Evolutionary conservation across 2,329 filamentous ascomycete species (phyloP).

Genomic region (Hawksworthiomyces lignivorus): DNA sequence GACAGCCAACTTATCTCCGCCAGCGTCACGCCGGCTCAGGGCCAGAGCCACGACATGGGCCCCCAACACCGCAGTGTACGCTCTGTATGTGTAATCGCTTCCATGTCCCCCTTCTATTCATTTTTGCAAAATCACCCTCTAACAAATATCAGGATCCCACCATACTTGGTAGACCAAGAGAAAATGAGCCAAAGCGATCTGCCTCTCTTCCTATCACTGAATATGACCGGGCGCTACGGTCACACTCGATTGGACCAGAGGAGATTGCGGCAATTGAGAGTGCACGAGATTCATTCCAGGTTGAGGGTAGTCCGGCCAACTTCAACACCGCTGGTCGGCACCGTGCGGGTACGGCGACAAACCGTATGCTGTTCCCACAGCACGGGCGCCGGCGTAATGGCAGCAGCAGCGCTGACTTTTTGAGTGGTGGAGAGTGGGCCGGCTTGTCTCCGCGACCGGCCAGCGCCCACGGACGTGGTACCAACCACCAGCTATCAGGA

Average conservation of each 20-base stretch:
- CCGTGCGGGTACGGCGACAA: conserved; percentile 32
- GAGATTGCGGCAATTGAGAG: conserved; percentile 47
- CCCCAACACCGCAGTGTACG: conserved; percentile 42
- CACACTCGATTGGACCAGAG: conserved; percentile 52
- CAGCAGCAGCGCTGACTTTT: conserved; percentile 18
- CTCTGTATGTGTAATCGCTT: conserved; percentile 8
- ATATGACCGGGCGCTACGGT: conserved; percentile 51
- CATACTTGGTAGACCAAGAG: conserved; percentile 26
- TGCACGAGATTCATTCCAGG: conserved; percentile 44
- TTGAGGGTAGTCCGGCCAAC: conserved; percentile 28
- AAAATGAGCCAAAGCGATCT: conserved; percentile 43
- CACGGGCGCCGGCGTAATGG: conserved; percentile 25
- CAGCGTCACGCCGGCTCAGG: conserved; percentile 19
- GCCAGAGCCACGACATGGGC: conserved; percentile 17
- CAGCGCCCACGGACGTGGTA: conserved; percentile 48
- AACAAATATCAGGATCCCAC: conserved; percentile 28
- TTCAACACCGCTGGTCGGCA: conserved; percentile 6
- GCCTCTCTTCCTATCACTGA: conserved; percentile 53
- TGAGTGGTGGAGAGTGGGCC: conserved; percentile 32
- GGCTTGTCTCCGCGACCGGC: conserved; percentile 55
- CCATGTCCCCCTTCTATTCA: background rate
- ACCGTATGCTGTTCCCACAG: conserved; percentile 27
- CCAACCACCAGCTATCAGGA: conserved; percentile 26
- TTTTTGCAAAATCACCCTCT: background rate
- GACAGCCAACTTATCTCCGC: conserved; percentile 21